Percentiles rank a stretch among this genome's conserved stretches.
These are phyloP conservation scores for Rhodotorula sp. DNA, from an alignment of 1,284 basidiomycete genomes.

Conservation along the genomic window DNA sequence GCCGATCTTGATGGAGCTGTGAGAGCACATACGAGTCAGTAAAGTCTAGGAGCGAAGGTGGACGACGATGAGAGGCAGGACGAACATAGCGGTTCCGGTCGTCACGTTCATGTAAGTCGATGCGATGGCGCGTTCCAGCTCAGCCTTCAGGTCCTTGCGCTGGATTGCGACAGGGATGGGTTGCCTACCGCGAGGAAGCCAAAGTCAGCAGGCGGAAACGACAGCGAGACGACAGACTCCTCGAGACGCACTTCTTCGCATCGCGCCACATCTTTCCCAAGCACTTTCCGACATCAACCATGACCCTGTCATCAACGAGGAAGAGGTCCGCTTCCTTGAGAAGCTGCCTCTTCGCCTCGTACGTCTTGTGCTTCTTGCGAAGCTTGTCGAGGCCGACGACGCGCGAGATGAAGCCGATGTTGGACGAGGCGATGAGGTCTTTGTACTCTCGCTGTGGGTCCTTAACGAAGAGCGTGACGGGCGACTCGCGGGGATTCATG, in stretches of 20 bases:
- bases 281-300: constrained; percentile 80
- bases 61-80: not conserved
- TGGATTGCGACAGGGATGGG: constrained; percentile 86
- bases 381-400: constrained; percentile 90
- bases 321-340: constrained; percentile 88
- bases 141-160: constrained; percentile 80
- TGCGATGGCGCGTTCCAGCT: constrained; percentile 83
- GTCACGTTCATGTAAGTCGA: constrained; percentile 93
- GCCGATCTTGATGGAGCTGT: constrained; percentile 80
- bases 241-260: constrained; percentile 76
- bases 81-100: constrained; percentile 68
- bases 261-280: constrained; percentile 89
- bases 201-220: not conserved
- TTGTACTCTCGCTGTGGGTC: constrained; percentile 96
- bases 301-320: constrained; percentile 84
- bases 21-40: not conserved
- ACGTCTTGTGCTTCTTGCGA: constrained; percentile 89
- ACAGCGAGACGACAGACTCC: not conserved
- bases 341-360: constrained; percentile 79
- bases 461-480: constrained; percentile 88
- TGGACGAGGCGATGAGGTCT: constrained; percentile 72
- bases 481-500: constrained; percentile 71
- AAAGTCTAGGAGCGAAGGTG: not conserved
- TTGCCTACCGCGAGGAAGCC: constrained; percentile 59
- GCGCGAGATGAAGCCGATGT: constrained; percentile 81